Evolutionary conservation across 1,139 yeast genomes (phyloP).

Genomic region (Zygoascus sp.): DNA sequence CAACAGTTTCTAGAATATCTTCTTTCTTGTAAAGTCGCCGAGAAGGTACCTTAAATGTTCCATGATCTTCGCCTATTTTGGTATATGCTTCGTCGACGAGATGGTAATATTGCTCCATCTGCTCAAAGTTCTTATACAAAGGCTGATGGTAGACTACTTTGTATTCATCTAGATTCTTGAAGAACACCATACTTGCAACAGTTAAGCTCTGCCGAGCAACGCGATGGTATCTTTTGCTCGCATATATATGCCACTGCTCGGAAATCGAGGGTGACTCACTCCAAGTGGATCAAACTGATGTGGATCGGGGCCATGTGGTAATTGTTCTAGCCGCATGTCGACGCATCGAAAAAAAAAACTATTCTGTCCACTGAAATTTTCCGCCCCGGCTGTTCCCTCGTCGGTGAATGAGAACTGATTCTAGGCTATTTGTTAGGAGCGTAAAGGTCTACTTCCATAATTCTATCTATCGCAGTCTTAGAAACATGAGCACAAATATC

Average conservation of each 20-base stretch:
- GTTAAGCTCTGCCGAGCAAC: not conserved
- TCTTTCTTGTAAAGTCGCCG: not conserved
- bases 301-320: no score
- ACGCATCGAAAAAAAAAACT: no score
- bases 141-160: conserved; percentile 6
- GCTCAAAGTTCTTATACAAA: not conserved
- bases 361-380: not conserved
- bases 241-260: no score
- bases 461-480: not conserved
- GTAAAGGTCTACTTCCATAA: not conserved
- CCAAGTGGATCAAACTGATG: no score
- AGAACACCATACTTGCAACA: not conserved
- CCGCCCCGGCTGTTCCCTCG: not conserved
- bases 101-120: conserved; percentile 1
- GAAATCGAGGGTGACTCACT: no score
- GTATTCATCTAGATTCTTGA: not conserved
- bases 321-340: no score
- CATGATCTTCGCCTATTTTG: not conserved
- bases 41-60: not conserved
- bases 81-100: conserved; percentile 6
- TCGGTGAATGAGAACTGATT: not conserved
- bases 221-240: no score
- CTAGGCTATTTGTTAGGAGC: not conserved
- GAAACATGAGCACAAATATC: conserved; percentile 8
- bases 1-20: conserved; percentile 2